Conservation (phyloP, 1,284 basidiomycete species). For the Coniferiporia weirii region DNA sequence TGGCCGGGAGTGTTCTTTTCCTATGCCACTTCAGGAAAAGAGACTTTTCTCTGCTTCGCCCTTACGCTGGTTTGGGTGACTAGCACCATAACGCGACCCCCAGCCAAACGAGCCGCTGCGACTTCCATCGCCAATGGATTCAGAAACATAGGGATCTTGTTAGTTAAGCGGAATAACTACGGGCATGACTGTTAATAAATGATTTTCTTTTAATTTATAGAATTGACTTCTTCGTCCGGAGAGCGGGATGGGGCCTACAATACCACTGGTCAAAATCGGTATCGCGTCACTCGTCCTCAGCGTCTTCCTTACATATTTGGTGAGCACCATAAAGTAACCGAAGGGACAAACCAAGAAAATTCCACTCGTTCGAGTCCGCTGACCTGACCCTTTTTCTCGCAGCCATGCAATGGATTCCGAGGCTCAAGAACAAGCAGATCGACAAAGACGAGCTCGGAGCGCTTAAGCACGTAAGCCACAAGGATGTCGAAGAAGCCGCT, state of each 20-base stretch:
- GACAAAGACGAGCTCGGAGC: constrained; percentile 32
- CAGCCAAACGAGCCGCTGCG: constrained; percentile 49
- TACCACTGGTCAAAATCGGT: constrained; percentile 35
- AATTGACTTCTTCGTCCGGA: constrained; percentile 36
- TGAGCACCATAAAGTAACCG: constrained; percentile 19
- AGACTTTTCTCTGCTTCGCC: constrained; percentile 33
- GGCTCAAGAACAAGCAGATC: constrained; percentile 31
- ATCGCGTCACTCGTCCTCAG: constrained; percentile 28
- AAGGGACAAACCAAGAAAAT: no score
- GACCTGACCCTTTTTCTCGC: background rate
- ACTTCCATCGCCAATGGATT: constrained; percentile 41
- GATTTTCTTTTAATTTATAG: no score
- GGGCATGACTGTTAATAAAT: constrained; percentile 14
- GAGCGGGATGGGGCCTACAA: constrained; percentile 33
- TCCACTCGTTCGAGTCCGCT: no score
- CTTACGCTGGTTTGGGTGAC: constrained; percentile 61
- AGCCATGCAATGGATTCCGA: constrained; percentile 34
- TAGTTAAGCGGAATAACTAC: background rate
- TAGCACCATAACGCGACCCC: constrained; percentile 58
- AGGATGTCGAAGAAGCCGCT: constrained; percentile 35
- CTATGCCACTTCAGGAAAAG: background rate
- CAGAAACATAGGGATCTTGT: constrained; percentile 38
- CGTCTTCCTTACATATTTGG: constrained; percentile 25
- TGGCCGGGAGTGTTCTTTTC: constrained; percentile 17
- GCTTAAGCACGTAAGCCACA: constrained; percentile 27